These are phyloP conservation scores for Penicillium sp. DNA, from an alignment of 2,329 filamentous ascomycete species.

Conservation along the genomic window DNA sequence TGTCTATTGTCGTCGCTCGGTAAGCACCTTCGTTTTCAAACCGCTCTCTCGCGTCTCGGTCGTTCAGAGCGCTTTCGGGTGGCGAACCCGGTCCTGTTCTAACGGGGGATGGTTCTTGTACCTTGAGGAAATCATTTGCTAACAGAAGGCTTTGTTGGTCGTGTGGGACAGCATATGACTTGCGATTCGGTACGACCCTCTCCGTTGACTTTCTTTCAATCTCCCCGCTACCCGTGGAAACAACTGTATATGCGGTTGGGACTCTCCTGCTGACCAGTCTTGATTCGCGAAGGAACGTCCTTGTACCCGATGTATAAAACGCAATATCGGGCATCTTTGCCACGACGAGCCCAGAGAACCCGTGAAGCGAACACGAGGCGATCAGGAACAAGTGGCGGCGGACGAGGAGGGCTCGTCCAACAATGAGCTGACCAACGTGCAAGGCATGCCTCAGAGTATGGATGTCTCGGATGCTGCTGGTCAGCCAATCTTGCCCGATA, in stretches of 20 bases:
- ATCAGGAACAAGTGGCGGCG: slow-evolving; percentile 51
- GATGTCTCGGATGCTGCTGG: slow-evolving; percentile 53
- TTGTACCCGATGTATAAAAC: slow-evolving; percentile 95
- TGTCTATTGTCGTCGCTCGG: slow-evolving; percentile 84
- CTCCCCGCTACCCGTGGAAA: slow-evolving; percentile 24
- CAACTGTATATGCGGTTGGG: slow-evolving; percentile 12
- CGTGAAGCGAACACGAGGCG: slow-evolving; percentile 77
- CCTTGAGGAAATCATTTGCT: slow-evolving; percentile 34
- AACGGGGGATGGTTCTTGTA: no score
- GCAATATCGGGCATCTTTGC: slow-evolving; percentile 96
- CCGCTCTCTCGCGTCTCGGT: slow-evolving; percentile 14
- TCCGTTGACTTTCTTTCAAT: slow-evolving; percentile 17
- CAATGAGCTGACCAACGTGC: slow-evolving; percentile 42
- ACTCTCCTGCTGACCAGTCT: slow-evolving; percentile 17
- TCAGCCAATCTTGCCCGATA: slow-evolving; percentile 40
- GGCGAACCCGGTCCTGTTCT: no score
- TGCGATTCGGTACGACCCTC: slow-evolving; percentile 70
- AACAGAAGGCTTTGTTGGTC: slow-evolving; percentile 39
- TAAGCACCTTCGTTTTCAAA: slow-evolving; percentile 50
- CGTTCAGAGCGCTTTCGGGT: slow-evolving; percentile 12
- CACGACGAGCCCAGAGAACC: slow-evolving; percentile 93
- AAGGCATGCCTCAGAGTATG: slow-evolving; percentile 49
- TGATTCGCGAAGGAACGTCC: slow-evolving; percentile 68
- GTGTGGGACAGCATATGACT: slow-evolving; percentile 71
- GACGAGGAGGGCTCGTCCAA: slow-evolving; percentile 53